Percentiles rank a stretch among this genome's conserved stretches.
Conservation (phyloP, 805 yeast genomes). For the Ogataea henricii region DNA sequence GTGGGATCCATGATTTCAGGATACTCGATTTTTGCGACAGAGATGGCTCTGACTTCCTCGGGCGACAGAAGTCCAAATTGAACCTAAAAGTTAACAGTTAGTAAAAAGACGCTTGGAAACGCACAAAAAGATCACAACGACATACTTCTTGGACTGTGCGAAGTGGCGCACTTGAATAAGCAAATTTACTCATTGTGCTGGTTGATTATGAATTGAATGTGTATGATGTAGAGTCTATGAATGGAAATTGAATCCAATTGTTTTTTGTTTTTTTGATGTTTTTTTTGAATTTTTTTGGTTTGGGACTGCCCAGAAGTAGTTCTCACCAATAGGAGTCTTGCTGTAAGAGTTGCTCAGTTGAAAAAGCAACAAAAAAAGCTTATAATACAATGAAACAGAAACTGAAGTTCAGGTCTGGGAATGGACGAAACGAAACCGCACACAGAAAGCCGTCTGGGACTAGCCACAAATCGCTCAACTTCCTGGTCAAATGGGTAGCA, state of each 20-base stretch:
- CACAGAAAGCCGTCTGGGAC: slow-evolving; percentile 6
- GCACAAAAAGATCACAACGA: slow-evolving; percentile 14
- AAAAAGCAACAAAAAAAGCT: slow-evolving; percentile 7
- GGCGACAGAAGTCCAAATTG: slow-evolving; percentile 98
- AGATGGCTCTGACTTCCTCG: slow-evolving; percentile 94
- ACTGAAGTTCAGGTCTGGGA: slow-evolving; percentile 7
- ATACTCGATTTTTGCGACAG: slow-evolving; percentile 96
- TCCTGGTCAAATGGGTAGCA: background rate
- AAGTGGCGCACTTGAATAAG: slow-evolving; percentile 97
- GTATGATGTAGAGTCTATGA: slow-evolving; percentile 13
- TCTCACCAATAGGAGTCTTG: slow-evolving; percentile 1
- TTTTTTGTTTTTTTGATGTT: slow-evolving; percentile 7
- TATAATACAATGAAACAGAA: slow-evolving; percentile 21
- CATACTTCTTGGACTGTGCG: slow-evolving; percentile 94
- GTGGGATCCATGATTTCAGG: slow-evolving; percentile 99
- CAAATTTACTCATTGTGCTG: slow-evolving; percentile 51
- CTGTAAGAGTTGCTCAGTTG: slow-evolving; percentile 8
- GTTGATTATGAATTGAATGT: slow-evolving; percentile 11
- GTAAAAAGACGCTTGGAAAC: slow-evolving; percentile 13
- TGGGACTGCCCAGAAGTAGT: slow-evolving; percentile 7
- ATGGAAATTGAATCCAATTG: slow-evolving; percentile 4
- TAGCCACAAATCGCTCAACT: slow-evolving; percentile 7
- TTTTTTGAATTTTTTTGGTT: slow-evolving; percentile 14
- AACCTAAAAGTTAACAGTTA: slow-evolving; percentile 44
- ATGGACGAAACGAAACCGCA: slow-evolving; percentile 7